Conservation (phyloP, 2,329 filamentous ascomycete genomes). For the Aureobasidium uvarum region DNA sequence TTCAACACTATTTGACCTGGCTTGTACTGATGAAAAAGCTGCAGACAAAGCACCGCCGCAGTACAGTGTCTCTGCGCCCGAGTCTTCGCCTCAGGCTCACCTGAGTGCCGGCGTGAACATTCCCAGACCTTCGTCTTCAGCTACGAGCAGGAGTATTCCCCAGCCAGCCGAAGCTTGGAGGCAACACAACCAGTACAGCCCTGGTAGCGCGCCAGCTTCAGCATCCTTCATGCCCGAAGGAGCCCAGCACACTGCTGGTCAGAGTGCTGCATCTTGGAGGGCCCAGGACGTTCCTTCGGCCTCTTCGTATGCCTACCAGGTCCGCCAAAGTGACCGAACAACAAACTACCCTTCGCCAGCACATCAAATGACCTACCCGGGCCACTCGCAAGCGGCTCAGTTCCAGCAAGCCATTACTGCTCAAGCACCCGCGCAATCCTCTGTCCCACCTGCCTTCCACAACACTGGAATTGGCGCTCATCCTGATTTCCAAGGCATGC, state of each 20-base stretch:
- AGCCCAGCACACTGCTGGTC: constrained; percentile 7
- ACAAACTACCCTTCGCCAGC: constrained; percentile 10
- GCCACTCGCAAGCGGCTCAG: constrained; percentile 20
- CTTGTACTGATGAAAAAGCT: not conserved
- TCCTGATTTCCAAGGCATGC: constrained; percentile 21
- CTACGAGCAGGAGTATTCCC: constrained; percentile 7
- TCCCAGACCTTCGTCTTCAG: constrained; percentile 23
- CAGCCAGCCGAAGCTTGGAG: constrained; percentile 24
- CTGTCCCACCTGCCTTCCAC: constrained; percentile 17
- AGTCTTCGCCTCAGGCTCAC: constrained; percentile 14
- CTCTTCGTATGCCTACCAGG: constrained; percentile 13
- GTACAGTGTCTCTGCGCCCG: constrained; percentile 12
- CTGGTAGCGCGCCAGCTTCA: constrained; percentile 5
- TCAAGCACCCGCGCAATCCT: not conserved
- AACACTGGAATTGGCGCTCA: constrained; percentile 4
- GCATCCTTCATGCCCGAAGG: constrained; percentile 15
- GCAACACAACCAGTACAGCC: constrained; percentile 20
- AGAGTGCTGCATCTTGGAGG: constrained; percentile 17
- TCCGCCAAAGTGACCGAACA: constrained; percentile 14
- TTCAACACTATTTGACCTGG: not conserved
- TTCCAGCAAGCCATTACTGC: constrained; percentile 21
- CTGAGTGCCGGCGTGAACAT: constrained; percentile 14
- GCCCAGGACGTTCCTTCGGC: constrained; percentile 8
- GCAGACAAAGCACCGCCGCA: constrained; percentile 26
- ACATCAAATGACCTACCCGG: constrained; percentile 11